Conservation (phyloP, 1,284 basidiomycete genomes). For the Coniferiporia weirii region DNA sequence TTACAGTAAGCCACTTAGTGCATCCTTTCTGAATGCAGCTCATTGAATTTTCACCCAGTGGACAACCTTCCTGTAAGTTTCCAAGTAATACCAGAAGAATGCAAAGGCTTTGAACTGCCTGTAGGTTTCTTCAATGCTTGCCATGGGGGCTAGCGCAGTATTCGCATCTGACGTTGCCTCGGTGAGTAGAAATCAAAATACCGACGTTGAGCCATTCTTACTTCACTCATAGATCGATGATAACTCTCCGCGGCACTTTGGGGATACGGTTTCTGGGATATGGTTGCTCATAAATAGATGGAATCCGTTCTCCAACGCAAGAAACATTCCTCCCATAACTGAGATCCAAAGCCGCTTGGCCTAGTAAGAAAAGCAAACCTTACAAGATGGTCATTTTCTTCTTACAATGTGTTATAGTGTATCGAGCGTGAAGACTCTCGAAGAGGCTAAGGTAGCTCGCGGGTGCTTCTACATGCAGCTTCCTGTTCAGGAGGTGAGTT, state of each 20-base stretch:
- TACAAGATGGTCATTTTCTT: background rate
- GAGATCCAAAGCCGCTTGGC: constrained; percentile 95
- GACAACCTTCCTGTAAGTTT: constrained; percentile 81
- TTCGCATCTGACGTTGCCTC: constrained; percentile 95
- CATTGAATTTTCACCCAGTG: constrained; percentile 40
- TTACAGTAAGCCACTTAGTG: constrained; percentile 57
- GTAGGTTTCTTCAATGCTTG: constrained; percentile 86
- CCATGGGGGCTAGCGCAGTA: constrained; percentile 88
- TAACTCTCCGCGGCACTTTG: constrained; percentile 90
- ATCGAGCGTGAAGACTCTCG: constrained; percentile 90
- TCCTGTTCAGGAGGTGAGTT: constrained; percentile 82
- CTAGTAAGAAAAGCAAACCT: constrained; percentile 57
- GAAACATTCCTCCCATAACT: constrained; percentile 86
- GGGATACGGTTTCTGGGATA: constrained; percentile 95
- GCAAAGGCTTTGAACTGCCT: constrained; percentile 7
- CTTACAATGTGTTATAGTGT: constrained; percentile 50
- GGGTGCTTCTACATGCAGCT: constrained; percentile 91
- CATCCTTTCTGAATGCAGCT: background rate
- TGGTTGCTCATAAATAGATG: constrained; percentile 92
- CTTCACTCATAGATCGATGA: constrained; percentile 70
- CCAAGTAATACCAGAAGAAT: background rate
- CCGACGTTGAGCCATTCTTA: background rate
- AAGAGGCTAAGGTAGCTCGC: constrained; percentile 87
- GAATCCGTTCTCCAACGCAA: constrained; percentile 84
- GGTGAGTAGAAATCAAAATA: constrained; percentile 39